Evolutionary conservation across 306 rosid species (phyloP).

Genomic region (Cicer yamashitae): DNA sequence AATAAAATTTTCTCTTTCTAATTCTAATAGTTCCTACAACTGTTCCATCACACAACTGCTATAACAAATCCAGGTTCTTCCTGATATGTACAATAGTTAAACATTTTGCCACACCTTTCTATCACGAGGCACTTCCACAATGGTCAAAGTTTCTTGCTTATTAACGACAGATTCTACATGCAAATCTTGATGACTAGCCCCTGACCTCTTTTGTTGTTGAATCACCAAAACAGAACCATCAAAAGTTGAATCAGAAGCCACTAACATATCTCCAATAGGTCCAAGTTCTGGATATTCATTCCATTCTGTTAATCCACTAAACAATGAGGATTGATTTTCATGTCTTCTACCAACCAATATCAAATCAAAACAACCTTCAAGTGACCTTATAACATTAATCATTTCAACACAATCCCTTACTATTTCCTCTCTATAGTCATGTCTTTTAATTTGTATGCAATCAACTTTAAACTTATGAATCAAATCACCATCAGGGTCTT

Average conservation of each 20-base stretch:
- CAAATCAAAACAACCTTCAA: slow-evolving; percentile 53
- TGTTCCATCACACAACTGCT: too few species aligned
- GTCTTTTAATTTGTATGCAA: slow-evolving; percentile 21
- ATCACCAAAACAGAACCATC: slow-evolving; percentile 60
- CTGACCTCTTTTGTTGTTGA: slow-evolving; percentile 55
- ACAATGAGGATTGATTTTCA: slow-evolving; percentile 42
- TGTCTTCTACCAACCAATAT: slow-evolving; percentile 67
- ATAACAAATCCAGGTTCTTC: too few species aligned
- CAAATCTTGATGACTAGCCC: slow-evolving; percentile 1
- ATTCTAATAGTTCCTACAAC: too few species aligned
- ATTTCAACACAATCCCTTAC: slow-evolving; percentile 53
- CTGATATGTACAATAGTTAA: too few species aligned
- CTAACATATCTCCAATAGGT: slow-evolving; percentile 59
- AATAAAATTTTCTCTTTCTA: too few species aligned
- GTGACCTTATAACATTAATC: slow-evolving; percentile 47
- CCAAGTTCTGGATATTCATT: slow-evolving; percentile 74
- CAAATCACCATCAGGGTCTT: slow-evolving; percentile 41
- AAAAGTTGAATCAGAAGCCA: slow-evolving; percentile 46
- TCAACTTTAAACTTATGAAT: slow-evolving; percentile 46
- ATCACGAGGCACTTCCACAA: slow-evolving; percentile 31
- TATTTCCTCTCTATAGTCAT: slow-evolving; percentile 50
- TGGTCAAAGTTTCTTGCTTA: neutral
- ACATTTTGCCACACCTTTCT: neutral
- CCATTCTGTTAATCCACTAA: slow-evolving; percentile 60
- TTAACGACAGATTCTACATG: neutral